Evolutionary conservation across 1,139 yeast genomes (phyloP).

Genomic region (Debaryomyces nepalensis): DNA sequence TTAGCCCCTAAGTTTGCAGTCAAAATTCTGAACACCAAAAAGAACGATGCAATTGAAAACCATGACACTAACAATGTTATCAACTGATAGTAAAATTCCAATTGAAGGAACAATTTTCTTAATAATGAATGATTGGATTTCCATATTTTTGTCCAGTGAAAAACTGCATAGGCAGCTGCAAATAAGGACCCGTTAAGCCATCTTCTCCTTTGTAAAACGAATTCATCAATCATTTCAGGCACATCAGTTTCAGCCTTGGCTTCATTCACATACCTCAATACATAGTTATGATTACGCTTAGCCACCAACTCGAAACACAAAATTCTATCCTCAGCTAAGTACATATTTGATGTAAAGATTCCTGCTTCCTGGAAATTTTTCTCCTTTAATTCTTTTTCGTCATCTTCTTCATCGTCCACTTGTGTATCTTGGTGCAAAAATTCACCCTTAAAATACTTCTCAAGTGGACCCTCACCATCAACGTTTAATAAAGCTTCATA

Average conservation of each 20-base stretch:
- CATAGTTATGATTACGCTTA: constrained; percentile 63
- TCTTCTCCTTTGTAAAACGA: constrained; percentile 77
- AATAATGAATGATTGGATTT: constrained; percentile 64
- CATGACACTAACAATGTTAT: constrained; percentile 71
- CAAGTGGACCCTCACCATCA: constrained; percentile 72
- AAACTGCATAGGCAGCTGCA: constrained; percentile 77
- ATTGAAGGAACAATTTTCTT: constrained; percentile 64
- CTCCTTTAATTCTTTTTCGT: constrained; percentile 48
- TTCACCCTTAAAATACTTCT: constrained; percentile 81
- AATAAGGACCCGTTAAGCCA: constrained; percentile 88
- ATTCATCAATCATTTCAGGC: constrained; percentile 72
- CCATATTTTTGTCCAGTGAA: constrained; percentile 76
- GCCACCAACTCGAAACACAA: constrained; percentile 83
- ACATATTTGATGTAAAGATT: constrained; percentile 81
- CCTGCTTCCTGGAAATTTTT: constrained; percentile 56
- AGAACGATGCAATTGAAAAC: constrained; percentile 80
- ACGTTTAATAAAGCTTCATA: constrained; percentile 71
- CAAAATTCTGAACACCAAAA: constrained; percentile 69
- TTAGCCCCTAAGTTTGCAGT: constrained; percentile 58
- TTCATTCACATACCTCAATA: constrained; percentile 70
- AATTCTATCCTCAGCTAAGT: constrained; percentile 83
- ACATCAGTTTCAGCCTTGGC: constrained; percentile 87
- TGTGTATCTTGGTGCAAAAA: constrained; percentile 58
- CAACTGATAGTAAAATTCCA: constrained; percentile 73
- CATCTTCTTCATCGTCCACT: constrained; percentile 42